These are phyloP conservation scores for Penicillium sp. DNA, from an alignment of 2,329 filamentous ascomycete genomes.

Conservation along the genomic window DNA sequence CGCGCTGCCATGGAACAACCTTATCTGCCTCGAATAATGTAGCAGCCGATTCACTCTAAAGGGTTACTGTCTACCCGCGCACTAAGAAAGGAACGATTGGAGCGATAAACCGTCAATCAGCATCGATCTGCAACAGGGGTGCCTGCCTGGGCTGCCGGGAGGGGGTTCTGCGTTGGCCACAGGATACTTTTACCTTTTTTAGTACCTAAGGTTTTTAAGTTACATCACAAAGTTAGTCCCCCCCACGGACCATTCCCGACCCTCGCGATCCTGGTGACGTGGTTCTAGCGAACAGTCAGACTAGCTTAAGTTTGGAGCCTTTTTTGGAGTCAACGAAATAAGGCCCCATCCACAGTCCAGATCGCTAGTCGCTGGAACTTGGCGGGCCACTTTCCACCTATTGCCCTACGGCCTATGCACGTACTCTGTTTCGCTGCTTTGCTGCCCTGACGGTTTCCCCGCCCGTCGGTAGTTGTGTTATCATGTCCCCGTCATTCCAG, in stretches of 20 bases:
- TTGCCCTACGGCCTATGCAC: too few species aligned
- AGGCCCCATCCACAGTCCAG: background rate
- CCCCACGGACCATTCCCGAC: constrained; percentile 4
- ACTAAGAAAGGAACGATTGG: background rate
- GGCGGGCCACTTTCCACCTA: background rate
- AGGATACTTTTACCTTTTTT: constrained; percentile 15
- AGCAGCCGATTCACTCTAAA: background rate
- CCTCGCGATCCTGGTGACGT: background rate
- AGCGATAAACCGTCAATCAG: background rate
- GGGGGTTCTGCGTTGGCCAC: background rate
- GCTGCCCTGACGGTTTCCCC: constrained; percentile 1
- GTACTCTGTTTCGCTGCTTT: background rate
- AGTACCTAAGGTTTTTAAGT: constrained; percentile 6
- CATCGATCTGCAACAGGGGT: constrained; percentile 11
- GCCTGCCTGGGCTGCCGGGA: background rate
- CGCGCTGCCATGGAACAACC: background rate
- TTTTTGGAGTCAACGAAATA: background rate
- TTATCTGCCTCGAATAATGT: constrained; percentile 5
- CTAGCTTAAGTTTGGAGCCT: background rate
- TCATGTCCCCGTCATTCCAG: constrained; percentile 5
- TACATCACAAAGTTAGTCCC: constrained; percentile 7
- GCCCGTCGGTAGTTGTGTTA: background rate
- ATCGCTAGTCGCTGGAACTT: background rate
- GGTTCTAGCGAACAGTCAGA: background rate
- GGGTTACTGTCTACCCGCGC: background rate